phyloP scores from a whole-genome alignment of 2,329 filamentous ascomycete genomes.

The Colletotrichum musae region DNA sequence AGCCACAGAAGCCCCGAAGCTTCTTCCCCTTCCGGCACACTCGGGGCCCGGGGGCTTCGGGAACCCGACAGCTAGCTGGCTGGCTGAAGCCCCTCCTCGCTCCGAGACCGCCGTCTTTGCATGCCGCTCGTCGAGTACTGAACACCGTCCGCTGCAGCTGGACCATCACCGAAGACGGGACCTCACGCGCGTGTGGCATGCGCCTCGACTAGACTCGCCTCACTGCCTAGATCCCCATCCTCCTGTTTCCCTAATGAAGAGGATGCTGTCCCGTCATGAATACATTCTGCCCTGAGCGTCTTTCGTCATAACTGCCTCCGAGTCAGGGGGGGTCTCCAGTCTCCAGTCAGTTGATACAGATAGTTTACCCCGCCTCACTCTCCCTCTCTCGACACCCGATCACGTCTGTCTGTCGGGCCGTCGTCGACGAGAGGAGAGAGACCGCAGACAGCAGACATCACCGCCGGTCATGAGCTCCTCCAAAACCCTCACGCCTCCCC shows the following conservation, averaged over 20 bases:
- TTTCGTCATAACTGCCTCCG: conserved; percentile 25
- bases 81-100: neutral
- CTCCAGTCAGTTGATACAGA: conserved; percentile 32
- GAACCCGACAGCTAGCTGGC: neutral
- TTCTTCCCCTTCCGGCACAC: neutral
- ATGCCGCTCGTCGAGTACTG: too few relatives aligned
- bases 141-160: too few relatives aligned
- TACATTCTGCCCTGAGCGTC: conserved; percentile 33
- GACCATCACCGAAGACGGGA: too few relatives aligned
- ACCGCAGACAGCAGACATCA: neutral
- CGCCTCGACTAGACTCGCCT: too few relatives aligned
- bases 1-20: neutral
- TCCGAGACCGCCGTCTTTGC: neutral
- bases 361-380: conserved; percentile 8
- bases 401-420: conserved; percentile 1
- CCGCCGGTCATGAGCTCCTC: conserved; percentile 22
- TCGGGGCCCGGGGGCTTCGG: conserved; percentile 5
- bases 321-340: conserved; percentile 13
- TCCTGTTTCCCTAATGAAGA: neutral
- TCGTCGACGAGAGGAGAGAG: conserved; percentile 4
- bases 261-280: conserved; percentile 5
- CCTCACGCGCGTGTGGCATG: too few relatives aligned
- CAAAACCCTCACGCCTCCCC: conserved; percentile 23
- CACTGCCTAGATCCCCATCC: conserved; percentile 1
- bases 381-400: conserved; percentile 1